Conservation (phyloP, 2,329 filamentous ascomycete genomes). For the Dothideomycetes sp. region DNA sequence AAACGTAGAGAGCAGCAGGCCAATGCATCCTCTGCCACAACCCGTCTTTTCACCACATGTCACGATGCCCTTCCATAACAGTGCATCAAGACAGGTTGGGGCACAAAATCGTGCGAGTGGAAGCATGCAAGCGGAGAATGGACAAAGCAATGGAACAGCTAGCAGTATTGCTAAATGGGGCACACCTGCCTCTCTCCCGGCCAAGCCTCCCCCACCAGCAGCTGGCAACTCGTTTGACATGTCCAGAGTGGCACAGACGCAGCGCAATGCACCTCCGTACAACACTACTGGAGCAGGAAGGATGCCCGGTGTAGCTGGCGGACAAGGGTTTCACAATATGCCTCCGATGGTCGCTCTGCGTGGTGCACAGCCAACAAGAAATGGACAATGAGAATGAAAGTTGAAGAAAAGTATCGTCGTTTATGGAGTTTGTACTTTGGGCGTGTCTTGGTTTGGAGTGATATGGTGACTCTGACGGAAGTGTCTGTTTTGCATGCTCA, state of each 20-base stretch:
- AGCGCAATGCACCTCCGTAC: constrained; percentile 4
- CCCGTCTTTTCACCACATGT: constrained; percentile 28
- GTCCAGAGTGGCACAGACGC: constrained; percentile 9
- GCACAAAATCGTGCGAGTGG: constrained; percentile 1
- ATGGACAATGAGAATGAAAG: constrained; percentile 1
- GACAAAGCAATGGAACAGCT: not conserved
- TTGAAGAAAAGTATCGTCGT: not conserved
- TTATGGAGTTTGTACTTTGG: not conserved
- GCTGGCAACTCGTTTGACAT: constrained; percentile 20
- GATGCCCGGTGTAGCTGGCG: constrained; percentile 1
- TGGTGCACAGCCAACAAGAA: not conserved
- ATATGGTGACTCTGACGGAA: no score
- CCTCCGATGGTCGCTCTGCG: constrained; percentile 6
- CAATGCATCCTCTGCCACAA: constrained; percentile 30
- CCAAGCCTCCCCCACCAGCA: constrained; percentile 44
- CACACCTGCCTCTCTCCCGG: constrained; percentile 44
- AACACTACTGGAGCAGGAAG: constrained; percentile 2
- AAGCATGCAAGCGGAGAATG: not conserved
- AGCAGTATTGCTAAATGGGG: constrained; percentile 50
- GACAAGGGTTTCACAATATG: constrained; percentile 6
- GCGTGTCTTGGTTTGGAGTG: no score
- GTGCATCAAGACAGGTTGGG: not conserved
- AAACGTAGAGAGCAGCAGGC: constrained; percentile 15
- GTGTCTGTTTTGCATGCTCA: no score
- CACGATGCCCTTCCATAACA: constrained; percentile 20